Conservation (phyloP, 148 eudicot genomes). For the Heliosperma pusillum region DNA sequence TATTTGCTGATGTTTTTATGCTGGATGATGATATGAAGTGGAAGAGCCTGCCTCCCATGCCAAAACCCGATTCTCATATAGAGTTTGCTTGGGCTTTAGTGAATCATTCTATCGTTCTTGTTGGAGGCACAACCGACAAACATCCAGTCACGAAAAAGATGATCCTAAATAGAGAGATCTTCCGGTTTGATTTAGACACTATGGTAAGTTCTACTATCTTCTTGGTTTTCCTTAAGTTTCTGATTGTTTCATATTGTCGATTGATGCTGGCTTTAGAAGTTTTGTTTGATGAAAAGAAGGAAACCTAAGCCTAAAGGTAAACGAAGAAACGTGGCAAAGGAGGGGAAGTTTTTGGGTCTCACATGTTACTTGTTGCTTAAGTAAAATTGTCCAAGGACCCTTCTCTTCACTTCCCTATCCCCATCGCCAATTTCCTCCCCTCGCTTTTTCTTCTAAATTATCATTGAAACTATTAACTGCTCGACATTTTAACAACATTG, state of each 20-base stretch:
- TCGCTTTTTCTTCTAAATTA: no score
- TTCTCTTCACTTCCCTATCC: neutral
- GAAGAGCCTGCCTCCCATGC: constrained; percentile 91
- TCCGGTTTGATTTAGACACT: constrained; percentile 68
- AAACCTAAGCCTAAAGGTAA: neutral
- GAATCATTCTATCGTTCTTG: constrained; percentile 67
- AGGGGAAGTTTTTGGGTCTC: neutral
- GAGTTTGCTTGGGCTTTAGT: constrained; percentile 93
- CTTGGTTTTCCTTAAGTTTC: neutral
- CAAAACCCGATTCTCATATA: constrained; percentile 96
- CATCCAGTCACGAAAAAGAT: constrained; percentile 91
- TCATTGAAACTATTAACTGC: neutral
- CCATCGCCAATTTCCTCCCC: no score
- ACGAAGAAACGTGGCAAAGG: neutral
- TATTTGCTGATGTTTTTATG: constrained; percentile 84
- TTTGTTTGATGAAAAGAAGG: neutral
- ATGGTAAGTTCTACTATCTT: constrained; percentile 41
- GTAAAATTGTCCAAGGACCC: no score
- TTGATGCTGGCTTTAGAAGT: neutral
- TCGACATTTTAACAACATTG: neutral
- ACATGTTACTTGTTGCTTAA: neutral
- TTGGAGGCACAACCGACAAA: constrained; percentile 96
- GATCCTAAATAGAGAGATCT: constrained; percentile 70
- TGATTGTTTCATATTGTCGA: neutral
- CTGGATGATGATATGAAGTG: constrained; percentile 94